Conservation (phyloP, 2,329 filamentous ascomycete species). For the Epicoccum nigrum region DNA sequence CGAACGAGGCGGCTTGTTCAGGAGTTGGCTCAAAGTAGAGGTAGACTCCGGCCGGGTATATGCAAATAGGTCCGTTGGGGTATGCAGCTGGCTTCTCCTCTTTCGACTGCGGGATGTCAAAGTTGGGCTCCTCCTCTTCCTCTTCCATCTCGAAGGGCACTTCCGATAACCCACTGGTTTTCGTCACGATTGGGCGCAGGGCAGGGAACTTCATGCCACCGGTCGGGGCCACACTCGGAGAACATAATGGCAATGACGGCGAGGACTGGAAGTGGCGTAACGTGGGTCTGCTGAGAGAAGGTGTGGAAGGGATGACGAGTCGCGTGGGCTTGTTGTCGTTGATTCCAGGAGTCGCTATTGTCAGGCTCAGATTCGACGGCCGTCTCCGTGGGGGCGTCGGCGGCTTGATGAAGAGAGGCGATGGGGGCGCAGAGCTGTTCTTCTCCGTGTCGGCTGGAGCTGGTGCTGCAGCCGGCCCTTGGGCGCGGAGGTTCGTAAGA, state of each 20-base stretch:
- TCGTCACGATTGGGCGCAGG: slow-evolving; percentile 41
- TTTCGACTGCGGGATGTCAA: slow-evolving; percentile 63
- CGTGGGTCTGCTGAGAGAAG: slow-evolving; percentile 56
- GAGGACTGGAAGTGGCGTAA: slow-evolving; percentile 68
- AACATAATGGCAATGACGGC: slow-evolving; percentile 63
- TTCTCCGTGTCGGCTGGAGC: slow-evolving; percentile 55
- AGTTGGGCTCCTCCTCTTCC: slow-evolving; percentile 63
- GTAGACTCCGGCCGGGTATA: slow-evolving; percentile 78
- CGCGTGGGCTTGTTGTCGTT: slow-evolving; percentile 63
- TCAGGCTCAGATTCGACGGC: slow-evolving; percentile 78
- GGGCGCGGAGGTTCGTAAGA: slow-evolving; percentile 53
- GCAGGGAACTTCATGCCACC: slow-evolving; percentile 60
- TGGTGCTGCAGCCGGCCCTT: slow-evolving; percentile 60
- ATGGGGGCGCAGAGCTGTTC: slow-evolving; percentile 67
- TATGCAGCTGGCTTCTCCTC: slow-evolving; percentile 80
- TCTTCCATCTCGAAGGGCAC: slow-evolving; percentile 77
- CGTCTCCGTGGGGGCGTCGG: slow-evolving; percentile 72
- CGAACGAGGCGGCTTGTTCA: slow-evolving; percentile 77
- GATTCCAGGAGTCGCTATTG: slow-evolving; percentile 67
- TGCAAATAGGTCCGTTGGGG: slow-evolving; percentile 79
- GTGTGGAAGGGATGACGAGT: slow-evolving; percentile 65
- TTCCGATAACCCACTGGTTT: slow-evolving; percentile 53
- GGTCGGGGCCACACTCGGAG: slow-evolving; percentile 56
- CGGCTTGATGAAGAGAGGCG: slow-evolving; percentile 81
- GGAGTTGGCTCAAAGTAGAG: slow-evolving; percentile 81